A percentile compares a stretch with the other conserved stretches of the same genome.
phyloP scores from a whole-genome alignment of 306 rosid species.

The Ziziphus jujuba region DNA sequence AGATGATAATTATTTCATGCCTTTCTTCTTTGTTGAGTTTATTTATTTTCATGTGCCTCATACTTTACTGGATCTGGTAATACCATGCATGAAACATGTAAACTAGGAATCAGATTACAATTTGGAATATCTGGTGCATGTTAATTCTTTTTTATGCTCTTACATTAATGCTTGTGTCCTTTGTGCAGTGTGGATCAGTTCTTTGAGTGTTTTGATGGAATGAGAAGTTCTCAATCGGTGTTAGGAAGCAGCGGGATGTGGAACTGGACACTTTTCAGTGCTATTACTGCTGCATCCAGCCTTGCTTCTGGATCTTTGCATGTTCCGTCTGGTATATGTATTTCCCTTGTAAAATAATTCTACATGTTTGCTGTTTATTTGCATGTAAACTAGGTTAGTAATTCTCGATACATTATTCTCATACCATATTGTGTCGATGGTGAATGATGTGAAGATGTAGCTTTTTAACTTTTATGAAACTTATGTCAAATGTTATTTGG shows the following conservation, averaged over 20 bases:
- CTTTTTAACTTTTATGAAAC: not conserved
- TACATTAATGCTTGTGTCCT: conserved; percentile 19
- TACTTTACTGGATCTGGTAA: not conserved
- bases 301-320: conserved; percentile 94
- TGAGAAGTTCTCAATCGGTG: conserved; percentile 87
- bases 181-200: conserved; percentile 91
- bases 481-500: not conserved
- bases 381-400: not conserved
- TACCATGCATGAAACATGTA: not conserved
- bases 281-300: conserved; percentile 93
- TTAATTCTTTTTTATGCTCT: conserved; percentile 2
- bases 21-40: not conserved
- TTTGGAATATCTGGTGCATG: not conserved
- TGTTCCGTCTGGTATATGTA: conserved; percentile 65
- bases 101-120: not conserved
- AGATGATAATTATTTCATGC: too few species aligned
- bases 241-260: conserved; percentile 92
- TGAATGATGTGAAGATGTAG: not conserved
- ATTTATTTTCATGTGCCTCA: not conserved
- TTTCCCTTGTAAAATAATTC: conserved; percentile 6
- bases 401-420: not conserved
- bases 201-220: conserved; percentile 95
- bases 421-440: not conserved
- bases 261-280: conserved; percentile 94
- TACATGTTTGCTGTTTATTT: conserved; percentile 10